Percentiles rank a stretch among this genome's conserved stretches.
These are phyloP conservation scores for Populus hybrid DNA, from an alignment of 441 rosid genomes.

Conservation along the genomic window DNA sequence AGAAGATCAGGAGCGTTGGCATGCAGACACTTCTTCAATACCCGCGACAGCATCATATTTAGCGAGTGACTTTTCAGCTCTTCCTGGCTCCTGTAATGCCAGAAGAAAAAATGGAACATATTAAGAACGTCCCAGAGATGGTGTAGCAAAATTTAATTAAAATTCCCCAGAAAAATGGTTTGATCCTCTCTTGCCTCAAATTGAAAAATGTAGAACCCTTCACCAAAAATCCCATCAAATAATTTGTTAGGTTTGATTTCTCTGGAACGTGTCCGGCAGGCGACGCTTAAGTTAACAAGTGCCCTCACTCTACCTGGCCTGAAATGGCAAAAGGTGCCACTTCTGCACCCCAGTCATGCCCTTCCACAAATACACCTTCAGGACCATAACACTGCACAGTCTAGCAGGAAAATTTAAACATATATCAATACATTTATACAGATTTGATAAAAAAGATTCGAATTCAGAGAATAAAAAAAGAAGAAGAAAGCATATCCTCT, in stretches of 20 bases:
- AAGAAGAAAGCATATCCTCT: too few relatives aligned
- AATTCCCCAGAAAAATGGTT: background rate
- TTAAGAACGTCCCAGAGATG: too few relatives aligned
- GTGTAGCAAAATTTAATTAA: background rate
- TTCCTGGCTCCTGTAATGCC: conserved; percentile 19
- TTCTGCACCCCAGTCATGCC: conserved; percentile 33
- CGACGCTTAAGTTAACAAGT: background rate
- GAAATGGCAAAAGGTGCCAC: conserved; percentile 25
- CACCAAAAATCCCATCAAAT: conserved; percentile 7
- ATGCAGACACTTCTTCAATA: conserved; percentile 23
- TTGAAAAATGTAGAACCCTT: conserved; percentile 14
- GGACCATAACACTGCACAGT: background rate
- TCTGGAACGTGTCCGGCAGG: conserved; percentile 24
- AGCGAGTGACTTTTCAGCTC: conserved; percentile 31
- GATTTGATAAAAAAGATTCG: too few relatives aligned
- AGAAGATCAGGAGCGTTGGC: conserved; percentile 27
- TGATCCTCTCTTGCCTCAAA: conserved; percentile 16
- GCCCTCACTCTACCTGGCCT: conserved; percentile 30
- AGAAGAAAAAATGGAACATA: too few relatives aligned
- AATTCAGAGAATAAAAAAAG: too few relatives aligned
- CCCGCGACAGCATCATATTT: conserved; percentile 1
- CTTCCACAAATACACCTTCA: conserved; percentile 8
- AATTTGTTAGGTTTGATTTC: conserved; percentile 7
- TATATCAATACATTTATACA: too few relatives aligned
- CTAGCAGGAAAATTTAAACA: too few relatives aligned